phyloP scores from a whole-genome alignment of 371 early-diverging fungal species.

The Sporodiniella umbellata region DNA sequence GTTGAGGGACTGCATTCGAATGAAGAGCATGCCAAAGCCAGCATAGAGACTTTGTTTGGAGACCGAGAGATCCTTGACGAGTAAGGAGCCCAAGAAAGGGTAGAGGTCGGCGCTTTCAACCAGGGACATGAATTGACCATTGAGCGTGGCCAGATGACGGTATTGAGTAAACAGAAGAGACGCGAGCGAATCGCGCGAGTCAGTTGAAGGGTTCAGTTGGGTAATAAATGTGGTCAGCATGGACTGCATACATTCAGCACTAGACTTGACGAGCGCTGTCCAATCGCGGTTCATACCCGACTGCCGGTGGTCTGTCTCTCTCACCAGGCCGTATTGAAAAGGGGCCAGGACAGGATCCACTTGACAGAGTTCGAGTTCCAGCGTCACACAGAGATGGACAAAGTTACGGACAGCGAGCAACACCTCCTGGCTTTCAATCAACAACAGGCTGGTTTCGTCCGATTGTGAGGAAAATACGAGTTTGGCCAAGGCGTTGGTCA shows the following conservation, averaged over 20 bases:
- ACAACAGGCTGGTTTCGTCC: conserved; percentile 25
- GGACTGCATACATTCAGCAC: conserved; percentile 37
- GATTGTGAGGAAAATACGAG: conserved; percentile 78
- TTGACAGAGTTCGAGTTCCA: conserved; percentile 54
- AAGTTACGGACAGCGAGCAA: conserved; percentile 75
- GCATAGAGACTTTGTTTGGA: conserved; percentile 57
- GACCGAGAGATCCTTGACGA: conserved; percentile 11
- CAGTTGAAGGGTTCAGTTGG: conserved; percentile 13
- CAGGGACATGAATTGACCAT: conserved; percentile 39
- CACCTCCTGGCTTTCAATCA: conserved; percentile 53
- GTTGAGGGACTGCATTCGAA: conserved; percentile 60
- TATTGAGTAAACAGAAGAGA: conserved; percentile 54
- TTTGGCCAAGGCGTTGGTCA: conserved; percentile 79
- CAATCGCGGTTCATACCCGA: conserved; percentile 21
- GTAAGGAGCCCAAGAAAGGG: conserved; percentile 17
- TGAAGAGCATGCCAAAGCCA: conserved; percentile 62
- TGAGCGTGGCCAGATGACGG: conserved; percentile 43
- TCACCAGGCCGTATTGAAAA: not conserved
- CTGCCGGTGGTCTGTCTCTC: not conserved
- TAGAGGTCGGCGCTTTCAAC: conserved; percentile 40
- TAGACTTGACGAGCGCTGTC: conserved; percentile 33
- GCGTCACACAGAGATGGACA: conserved; percentile 70
- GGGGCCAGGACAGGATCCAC: conserved; percentile 39
- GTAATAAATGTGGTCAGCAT: conserved; percentile 28
- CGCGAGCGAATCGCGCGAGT: conserved; percentile 45